phyloP scores from a whole-genome alignment of 2,329 filamentous ascomycete species.

The Penicillium sp. region DNA sequence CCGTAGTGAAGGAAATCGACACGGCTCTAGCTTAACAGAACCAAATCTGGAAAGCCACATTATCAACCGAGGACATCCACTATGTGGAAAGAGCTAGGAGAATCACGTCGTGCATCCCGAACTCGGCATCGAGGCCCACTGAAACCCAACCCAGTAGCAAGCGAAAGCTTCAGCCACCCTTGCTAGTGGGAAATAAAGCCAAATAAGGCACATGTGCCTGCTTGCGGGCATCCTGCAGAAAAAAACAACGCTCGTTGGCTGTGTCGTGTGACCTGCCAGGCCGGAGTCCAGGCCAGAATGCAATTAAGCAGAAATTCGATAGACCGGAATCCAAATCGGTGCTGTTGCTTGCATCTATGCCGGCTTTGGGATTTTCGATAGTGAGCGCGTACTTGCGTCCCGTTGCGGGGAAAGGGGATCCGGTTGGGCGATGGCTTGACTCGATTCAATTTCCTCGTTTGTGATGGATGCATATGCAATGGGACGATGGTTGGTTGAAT shows the following conservation, averaged over 20 bases:
- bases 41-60: background rate
- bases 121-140: slow-evolving; percentile 3
- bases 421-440: background rate
- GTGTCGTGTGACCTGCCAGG: slow-evolving; percentile 1
- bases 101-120: background rate
- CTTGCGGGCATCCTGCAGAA: slow-evolving; percentile 1
- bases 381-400: background rate
- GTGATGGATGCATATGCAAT: background rate
- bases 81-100: background rate
- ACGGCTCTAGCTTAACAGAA: background rate
- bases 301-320: background rate
- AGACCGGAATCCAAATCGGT: background rate
- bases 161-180: background rate
- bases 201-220: slow-evolving; percentile 7
- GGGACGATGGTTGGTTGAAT: background rate
- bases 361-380: background rate
- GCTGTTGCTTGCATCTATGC: background rate
- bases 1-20: background rate
- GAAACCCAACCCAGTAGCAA: background rate
- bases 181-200: background rate
- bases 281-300: background rate
- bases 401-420: background rate
- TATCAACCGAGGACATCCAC: background rate
- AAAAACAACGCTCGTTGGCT: background rate
- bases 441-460: slow-evolving; percentile 1